Base-by-base conservation (phyloP, 2,329 filamentous ascomycete species). In the Sclerotinia trifoliorum region DNA sequence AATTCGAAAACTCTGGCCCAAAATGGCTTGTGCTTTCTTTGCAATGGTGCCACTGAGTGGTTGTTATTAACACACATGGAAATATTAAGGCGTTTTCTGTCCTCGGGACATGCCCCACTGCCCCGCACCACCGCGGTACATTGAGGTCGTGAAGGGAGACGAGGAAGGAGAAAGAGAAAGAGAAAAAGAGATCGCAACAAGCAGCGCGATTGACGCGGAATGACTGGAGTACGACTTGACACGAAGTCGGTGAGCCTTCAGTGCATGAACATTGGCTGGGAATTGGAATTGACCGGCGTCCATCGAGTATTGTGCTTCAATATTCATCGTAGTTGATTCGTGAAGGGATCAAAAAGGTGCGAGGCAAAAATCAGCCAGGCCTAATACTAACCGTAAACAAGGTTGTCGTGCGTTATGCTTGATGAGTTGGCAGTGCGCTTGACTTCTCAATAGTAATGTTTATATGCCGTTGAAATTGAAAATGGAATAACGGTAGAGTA, bases 351-450 rank as follows among this genome's bases (percentile, higher is more conserved):
- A 71, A 70, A 70, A 75, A 73, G 61, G 72, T 65, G 73, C 70
- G 72, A 77, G 71, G 73, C 69, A 75, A 69, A 51, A 39, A 69
- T 67, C 72, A 72, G 71, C 70, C 72, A 72, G 71, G 57, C 24
- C 48, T 62, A 71, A 73, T 72, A 73, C 72, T 71, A 74, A 72
- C 74, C 74, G 74, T 71, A 71, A 76, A 78, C 74, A 74, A 75
- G 74, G 74, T 77, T 77, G 71, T 86, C 84, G 56, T 67, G 65
- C 65, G 56, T 67, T 67, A 67, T 85, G 81, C 81, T 85, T 82
- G 81, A 84, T 81, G 83, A 84, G 67, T 66, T 68, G 67, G 67
- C 67, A 65, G 61, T 68, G 66, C 66, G 66, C 84, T 83, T 82
- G 73, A 63, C 57, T 52, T 67, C 65, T 67, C 35, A 74, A 78